Percentiles rank a stretch among this genome's conserved stretches.
phyloP scores from a whole-genome alignment of 805 yeast genomes.

The Wickerhamiella allomyrinae region DNA sequence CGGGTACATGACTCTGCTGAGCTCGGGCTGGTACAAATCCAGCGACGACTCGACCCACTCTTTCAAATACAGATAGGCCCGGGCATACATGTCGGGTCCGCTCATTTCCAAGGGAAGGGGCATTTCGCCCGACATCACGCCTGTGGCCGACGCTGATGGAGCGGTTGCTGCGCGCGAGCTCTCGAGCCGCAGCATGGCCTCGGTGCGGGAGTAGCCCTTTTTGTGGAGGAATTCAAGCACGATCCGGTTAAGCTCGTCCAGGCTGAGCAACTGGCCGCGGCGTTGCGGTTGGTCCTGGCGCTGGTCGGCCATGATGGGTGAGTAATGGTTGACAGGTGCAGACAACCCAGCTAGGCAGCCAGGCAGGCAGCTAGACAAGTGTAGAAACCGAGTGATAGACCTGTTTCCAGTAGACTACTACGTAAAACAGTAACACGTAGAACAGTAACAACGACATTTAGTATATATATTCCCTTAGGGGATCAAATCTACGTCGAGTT shows the following conservation, averaged over 20 bases:
- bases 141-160: slow-evolving; percentile 20
- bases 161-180: slow-evolving; percentile 25
- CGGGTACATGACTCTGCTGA: slow-evolving; percentile 74
- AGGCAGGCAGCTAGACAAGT: too few species aligned
- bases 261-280: slow-evolving; percentile 27
- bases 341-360: too few species aligned
- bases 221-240: slow-evolving; percentile 86
- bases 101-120: slow-evolving; percentile 14
- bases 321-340: too few species aligned
- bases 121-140: slow-evolving; percentile 18
- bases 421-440: too few species aligned
- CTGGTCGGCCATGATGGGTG: slow-evolving; percentile 1
- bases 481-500: too few species aligned
- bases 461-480: too few species aligned
- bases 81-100: slow-evolving; percentile 56
- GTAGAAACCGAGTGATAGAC: too few species aligned
- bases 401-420: too few species aligned
- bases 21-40: slow-evolving; percentile 80
- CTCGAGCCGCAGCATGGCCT: slow-evolving; percentile 84
- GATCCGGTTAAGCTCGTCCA: slow-evolving; percentile 79
- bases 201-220: slow-evolving; percentile 89
- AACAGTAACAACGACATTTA: too few species aligned
- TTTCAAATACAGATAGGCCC: slow-evolving; percentile 67
- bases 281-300: slow-evolving; percentile 2
- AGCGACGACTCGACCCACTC: slow-evolving; percentile 85